Percentiles rank a stretch among this genome's conserved stretches.
Conservation (phyloP, 495 filamentous ascomycete species). For the Penicillium manginii region DNA sequence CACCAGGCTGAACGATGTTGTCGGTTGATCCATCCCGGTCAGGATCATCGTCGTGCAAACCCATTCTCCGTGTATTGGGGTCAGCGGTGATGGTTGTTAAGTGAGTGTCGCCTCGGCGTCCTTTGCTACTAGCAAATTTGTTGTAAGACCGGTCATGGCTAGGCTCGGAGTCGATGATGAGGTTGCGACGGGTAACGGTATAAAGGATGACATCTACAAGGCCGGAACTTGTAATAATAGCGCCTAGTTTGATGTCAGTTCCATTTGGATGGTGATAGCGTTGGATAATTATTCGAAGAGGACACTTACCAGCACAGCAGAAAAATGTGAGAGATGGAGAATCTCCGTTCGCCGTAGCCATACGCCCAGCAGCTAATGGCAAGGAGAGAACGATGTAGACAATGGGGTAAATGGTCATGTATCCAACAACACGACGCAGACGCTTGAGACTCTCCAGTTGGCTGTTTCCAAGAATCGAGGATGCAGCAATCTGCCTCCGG, state of each 20-base stretch:
- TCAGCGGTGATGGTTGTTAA: conserved; percentile 42
- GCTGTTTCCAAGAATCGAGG: conserved; percentile 42
- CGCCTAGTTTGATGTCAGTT: conserved; percentile 36
- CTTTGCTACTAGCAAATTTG: conserved; percentile 38
- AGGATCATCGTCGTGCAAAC: conserved; percentile 23
- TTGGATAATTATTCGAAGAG: background rate
- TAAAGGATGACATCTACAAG: conserved; percentile 76
- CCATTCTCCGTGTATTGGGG: conserved; percentile 28
- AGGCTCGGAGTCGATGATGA: conserved; percentile 49
- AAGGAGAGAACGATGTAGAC: conserved; percentile 74
- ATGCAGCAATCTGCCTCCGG: conserved; percentile 48
- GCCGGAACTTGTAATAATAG: conserved; percentile 73
- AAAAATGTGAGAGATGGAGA: conserved; percentile 61
- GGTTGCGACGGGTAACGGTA: conserved; percentile 62
- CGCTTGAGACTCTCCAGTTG: conserved; percentile 43
- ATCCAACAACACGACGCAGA: conserved; percentile 56
- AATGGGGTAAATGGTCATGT: conserved; percentile 77
- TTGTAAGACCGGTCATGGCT: conserved; percentile 43
- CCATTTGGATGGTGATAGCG: background rate
- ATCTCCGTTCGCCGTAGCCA: conserved; percentile 62
- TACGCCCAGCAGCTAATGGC: conserved; percentile 70
- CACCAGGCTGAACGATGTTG: conserved; percentile 38
- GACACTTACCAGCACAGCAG: conserved; percentile 56
- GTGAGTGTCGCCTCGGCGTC: conserved; percentile 35
- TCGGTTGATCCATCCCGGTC: conserved; percentile 45